phyloP scores from a whole-genome alignment of 257 asterid genomes.

The Knoxia roxburghii region DNA sequence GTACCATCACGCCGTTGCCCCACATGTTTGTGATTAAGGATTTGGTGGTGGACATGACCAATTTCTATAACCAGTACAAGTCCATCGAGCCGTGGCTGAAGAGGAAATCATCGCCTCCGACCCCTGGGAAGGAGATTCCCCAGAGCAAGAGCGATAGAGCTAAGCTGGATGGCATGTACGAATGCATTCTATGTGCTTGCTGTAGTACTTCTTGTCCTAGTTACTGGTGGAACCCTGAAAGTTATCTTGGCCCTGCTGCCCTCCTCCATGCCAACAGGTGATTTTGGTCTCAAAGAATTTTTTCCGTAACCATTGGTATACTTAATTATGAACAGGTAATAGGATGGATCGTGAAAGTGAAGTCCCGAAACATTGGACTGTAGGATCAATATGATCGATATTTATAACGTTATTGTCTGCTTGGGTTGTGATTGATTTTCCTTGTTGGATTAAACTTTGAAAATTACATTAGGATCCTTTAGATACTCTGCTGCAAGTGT shows the following conservation, averaged over 20 bases:
- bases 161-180: conserved; percentile 95
- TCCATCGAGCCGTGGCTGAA: conserved; percentile 95
- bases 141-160: conserved; percentile 84
- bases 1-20: conserved; percentile 76
- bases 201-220: conserved; percentile 96
- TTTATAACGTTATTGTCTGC: too few relatives aligned
- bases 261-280: conserved; percentile 93
- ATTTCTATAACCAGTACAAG: conserved; percentile 88
- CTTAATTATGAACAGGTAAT: too few relatives aligned
- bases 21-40: conserved; percentile 96
- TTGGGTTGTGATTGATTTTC: neutral
- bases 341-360: too few relatives aligned
- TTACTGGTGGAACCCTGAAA: conserved; percentile 99
- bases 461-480: neutral
- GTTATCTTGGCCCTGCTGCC: conserved; percentile 94
- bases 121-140: conserved; percentile 63
- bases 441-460: neutral
- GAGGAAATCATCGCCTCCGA: conserved; percentile 60
- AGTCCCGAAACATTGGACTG: too few relatives aligned
- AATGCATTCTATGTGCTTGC: conserved; percentile 94
- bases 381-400: too few relatives aligned
- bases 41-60: conserved; percentile 95
- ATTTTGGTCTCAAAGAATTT: neutral
- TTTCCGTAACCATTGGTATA: too few relatives aligned
- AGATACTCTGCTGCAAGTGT: neutral